Base-by-base conservation (phyloP, 2,329 filamentous ascomycete species). In the Pseudogymnoascus sp. region DNA sequence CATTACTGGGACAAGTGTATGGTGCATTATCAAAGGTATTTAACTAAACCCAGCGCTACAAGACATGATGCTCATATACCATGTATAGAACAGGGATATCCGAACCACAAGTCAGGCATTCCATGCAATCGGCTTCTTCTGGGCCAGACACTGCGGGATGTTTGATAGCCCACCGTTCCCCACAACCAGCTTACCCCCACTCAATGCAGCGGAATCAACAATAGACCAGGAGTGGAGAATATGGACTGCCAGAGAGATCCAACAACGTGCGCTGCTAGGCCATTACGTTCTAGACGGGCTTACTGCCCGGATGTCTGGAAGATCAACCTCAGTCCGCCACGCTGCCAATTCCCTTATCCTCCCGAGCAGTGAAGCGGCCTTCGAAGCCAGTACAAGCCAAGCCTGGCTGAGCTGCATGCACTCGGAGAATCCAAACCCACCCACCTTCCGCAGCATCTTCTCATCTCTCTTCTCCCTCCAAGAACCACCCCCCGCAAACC, bases 61-160 rank as follows among this genome's bases (percentile, higher is more conserved):
- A 35, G n/a, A 44, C 11, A 15, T 19, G n/a, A 17, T 40, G 56
- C 37, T 17, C 44, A 60, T 42, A 62, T n/a, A 50, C 10, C 6
- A 44, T 9, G 10, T 37, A 40, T 53, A 75, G 72, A 78, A 78
- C 59, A 69, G 75, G 35, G 71, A 70, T 1, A 76, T 79, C 44
- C 73, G 77, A 11, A 77, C 74, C 1, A 78, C 77, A 31, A 77
- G 75, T 63, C 77, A 79, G 62, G 74, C 77, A 1, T 78, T 78
- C 62, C 77, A 77, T 37, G 76, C 75, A 1, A 70, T 79, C 0
- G 76, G 75, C 2, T 79, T 79, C 67, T 75, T 76, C 63, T 79
- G 77, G 77, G 77, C 77, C 33, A 72, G 76, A 29, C 76, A 78
- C 61, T 78, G 76, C 61, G 76, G 77, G 13, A 77, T 78, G 74